Evolutionary conservation across 352 stramenopile species (phyloP).

Genomic region (Detonula confervacea): DNA sequence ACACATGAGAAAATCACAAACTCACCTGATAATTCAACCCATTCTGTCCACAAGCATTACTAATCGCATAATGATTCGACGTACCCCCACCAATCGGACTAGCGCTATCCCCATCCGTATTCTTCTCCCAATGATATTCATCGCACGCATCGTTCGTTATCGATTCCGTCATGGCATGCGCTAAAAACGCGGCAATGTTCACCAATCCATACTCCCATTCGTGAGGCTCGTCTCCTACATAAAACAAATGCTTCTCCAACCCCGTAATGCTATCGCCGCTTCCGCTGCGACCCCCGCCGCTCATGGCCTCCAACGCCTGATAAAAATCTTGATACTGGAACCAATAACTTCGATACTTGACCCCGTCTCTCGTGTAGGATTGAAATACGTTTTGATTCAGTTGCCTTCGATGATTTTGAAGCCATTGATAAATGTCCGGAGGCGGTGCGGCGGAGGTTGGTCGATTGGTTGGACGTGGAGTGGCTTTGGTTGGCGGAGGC

Average conservation of each 20-base stretch:
- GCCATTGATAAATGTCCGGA: conserved; percentile 20
- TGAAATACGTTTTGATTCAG: conserved; percentile 5
- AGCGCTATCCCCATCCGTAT: conserved; percentile 26
- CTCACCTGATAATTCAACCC: conserved; percentile 49
- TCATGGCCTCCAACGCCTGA: neutral
- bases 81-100: neutral
- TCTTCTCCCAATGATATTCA: conserved; percentile 37
- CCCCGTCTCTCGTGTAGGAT: neutral
- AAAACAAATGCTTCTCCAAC: conserved; percentile 30
- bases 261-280: neutral
- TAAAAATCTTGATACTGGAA: conserved; percentile 14
- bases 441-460: neutral
- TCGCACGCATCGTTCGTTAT: conserved; percentile 52
- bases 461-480: neutral
- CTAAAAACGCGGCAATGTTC: conserved; percentile 37
- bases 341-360: neutral
- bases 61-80: conserved; percentile 28
- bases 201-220: conserved; percentile 21
- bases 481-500: neutral
- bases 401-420: neutral
- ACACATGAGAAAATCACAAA: too few species aligned
- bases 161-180: conserved; percentile 19
- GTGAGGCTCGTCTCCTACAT: conserved; percentile 21
- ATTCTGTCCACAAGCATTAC: conserved; percentile 52
- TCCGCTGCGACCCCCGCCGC: conserved; percentile 1